A percentile compares a stretch with the other conserved stretches of the same genome.
Conservation (phyloP, 192 early-diverging fungal species). For the Coemansia biformis region DNA sequence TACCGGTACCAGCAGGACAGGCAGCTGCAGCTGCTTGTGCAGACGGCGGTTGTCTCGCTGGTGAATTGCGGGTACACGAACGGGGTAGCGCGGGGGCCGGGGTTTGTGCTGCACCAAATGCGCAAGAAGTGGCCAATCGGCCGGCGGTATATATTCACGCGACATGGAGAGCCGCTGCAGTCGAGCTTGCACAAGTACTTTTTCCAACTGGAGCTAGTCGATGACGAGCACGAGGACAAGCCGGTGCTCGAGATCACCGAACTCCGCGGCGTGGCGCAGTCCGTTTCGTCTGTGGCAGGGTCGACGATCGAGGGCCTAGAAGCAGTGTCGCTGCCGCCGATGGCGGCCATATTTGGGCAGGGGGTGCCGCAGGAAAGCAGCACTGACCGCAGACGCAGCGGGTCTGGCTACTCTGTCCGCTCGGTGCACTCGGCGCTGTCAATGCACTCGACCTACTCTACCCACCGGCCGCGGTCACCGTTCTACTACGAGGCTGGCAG, state of each 20-base stretch:
- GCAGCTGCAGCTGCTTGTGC: slow-evolving; percentile 32
- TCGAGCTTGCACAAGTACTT: slow-evolving; percentile 51
- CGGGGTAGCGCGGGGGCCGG: slow-evolving; percentile 35
- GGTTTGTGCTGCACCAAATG: slow-evolving; percentile 45
- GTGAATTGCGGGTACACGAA: slow-evolving; percentile 48
- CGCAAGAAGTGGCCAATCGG: slow-evolving; percentile 50
- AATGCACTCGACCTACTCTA: slow-evolving; percentile 4
- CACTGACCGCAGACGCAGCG: background rate
- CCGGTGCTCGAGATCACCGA: slow-evolving; percentile 37
- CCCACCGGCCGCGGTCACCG: slow-evolving; percentile 4
- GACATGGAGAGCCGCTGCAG: slow-evolving; percentile 42
- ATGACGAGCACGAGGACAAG: slow-evolving; percentile 5
- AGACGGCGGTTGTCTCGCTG: slow-evolving; percentile 36
- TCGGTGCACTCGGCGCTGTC: slow-evolving; percentile 9
- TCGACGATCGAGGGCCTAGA: slow-evolving; percentile 48
- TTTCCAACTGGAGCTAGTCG: slow-evolving; percentile 45
- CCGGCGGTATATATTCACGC: slow-evolving; percentile 45
- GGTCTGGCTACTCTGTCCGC: too few species aligned
- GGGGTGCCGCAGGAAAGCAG: background rate
- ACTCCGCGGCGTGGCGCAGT: slow-evolving; percentile 28
- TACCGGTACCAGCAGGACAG: slow-evolving; percentile 31
- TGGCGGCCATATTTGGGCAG: slow-evolving; percentile 14
- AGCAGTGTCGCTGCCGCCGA: slow-evolving; percentile 30
- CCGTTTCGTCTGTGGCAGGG: slow-evolving; percentile 35
- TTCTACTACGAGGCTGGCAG: background rate